These are phyloP conservation scores for Candida namnaoensis DNA, from an alignment of 805 yeast species.

Conservation along the genomic window DNA sequence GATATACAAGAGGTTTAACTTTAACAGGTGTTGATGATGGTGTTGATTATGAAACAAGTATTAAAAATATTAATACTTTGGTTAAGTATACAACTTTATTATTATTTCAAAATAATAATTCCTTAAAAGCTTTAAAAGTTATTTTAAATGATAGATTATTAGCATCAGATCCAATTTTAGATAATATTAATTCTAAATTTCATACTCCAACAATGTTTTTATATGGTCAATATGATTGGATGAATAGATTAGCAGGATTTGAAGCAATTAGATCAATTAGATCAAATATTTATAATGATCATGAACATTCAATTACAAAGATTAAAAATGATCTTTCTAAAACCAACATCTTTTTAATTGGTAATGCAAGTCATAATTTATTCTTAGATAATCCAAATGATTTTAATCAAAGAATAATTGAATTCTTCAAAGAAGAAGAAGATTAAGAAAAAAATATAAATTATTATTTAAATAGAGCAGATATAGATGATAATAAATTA, in stretches of 20 bases:
- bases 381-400: constrained; percentile 55
- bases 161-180: constrained; percentile 59
- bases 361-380: constrained; percentile 66
- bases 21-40: too few relatives aligned
- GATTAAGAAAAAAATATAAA: too few relatives aligned
- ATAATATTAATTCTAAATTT: constrained; percentile 38
- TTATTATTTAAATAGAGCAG: not conserved
- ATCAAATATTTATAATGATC: constrained; percentile 1
- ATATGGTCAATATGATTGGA: constrained; percentile 72
- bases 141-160: constrained; percentile 26
- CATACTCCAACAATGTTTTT: constrained; percentile 25
- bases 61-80: constrained; percentile 8
- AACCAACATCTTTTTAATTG: constrained; percentile 21
- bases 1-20: constrained; percentile 17
- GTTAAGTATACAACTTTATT: constrained; percentile 13
- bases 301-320: constrained; percentile 3
- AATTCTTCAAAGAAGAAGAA: constrained; percentile 13
- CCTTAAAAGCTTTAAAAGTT: constrained; percentile 8
- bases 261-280: constrained; percentile 6
- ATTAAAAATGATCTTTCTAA: constrained; percentile 16
- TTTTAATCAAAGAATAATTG: constrained; percentile 40
- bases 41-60: constrained; percentile 1
- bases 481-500: too few relatives aligned
- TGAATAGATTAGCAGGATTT: constrained; percentile 51
- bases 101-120: constrained; percentile 13